Conservation (phyloP, 371 early-diverging fungal species). For the Rhizopus delemar region DNA sequence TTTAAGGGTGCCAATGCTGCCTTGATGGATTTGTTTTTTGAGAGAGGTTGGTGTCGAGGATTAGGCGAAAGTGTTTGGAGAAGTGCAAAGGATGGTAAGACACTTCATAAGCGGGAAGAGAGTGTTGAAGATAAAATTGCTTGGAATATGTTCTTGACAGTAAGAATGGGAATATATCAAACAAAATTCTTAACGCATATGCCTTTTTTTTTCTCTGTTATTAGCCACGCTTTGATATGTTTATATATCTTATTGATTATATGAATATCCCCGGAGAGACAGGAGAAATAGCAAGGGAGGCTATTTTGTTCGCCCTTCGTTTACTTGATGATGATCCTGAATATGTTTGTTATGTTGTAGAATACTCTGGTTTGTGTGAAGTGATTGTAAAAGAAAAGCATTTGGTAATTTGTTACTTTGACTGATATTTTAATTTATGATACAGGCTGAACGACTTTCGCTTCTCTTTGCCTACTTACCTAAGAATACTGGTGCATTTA, state of each 20-base stretch:
- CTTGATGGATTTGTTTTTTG: slow-evolving; percentile 55
- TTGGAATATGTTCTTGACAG: slow-evolving; percentile 51
- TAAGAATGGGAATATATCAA: slow-evolving; percentile 8
- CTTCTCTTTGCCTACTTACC: slow-evolving; percentile 46
- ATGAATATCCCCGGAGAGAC: slow-evolving; percentile 59
- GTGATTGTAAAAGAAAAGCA: slow-evolving; percentile 37
- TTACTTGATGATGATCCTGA: slow-evolving; percentile 54
- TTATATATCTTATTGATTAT: slow-evolving; percentile 48
- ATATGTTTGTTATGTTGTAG: slow-evolving; percentile 54
- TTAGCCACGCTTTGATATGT: slow-evolving; percentile 58
- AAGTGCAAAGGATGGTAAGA: slow-evolving; percentile 47
- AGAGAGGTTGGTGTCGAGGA: slow-evolving; percentile 57
- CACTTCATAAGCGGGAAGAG: slow-evolving; percentile 42
- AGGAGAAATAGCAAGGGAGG: slow-evolving; percentile 54
- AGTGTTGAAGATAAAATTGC: slow-evolving; percentile 51
- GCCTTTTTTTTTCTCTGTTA: background rate
- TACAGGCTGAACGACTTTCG: slow-evolving; percentile 48
- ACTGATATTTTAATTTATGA: background rate
- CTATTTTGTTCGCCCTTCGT: slow-evolving; percentile 49
- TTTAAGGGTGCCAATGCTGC: slow-evolving; percentile 56
- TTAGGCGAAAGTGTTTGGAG: slow-evolving; percentile 55
- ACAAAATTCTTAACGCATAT: background rate
- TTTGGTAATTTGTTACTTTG: background rate
- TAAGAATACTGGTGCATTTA: slow-evolving; percentile 48
- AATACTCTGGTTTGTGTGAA: slow-evolving; percentile 55